Percentiles rank a stretch among this genome's conserved stretches.
Evolutionary conservation across 108 stramenopile species (phyloP).

Genomic region (Cyclostephanos tholiformis): DNA sequence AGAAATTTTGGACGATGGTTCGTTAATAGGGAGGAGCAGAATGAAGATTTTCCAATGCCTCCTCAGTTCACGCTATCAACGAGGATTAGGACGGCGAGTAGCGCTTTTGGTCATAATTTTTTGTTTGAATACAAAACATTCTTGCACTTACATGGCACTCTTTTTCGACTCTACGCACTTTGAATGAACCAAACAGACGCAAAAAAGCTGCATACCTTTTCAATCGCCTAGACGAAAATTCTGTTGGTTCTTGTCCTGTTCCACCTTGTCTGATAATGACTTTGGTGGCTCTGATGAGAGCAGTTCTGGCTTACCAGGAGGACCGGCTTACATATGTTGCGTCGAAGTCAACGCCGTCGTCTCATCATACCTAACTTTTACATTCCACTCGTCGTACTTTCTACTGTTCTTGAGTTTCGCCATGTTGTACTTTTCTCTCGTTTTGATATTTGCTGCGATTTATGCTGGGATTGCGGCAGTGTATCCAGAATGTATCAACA

Average conservation of each 20-base stretch:
- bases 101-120: too few species aligned
- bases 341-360: not conserved
- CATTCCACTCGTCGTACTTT: slow-evolving; percentile 36
- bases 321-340: too few species aligned
- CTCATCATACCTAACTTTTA: not conserved
- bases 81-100: not conserved
- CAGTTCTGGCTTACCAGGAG: too few species aligned
- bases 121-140: too few species aligned
- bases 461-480: slow-evolving; percentile 4
- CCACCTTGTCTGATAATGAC: not conserved
- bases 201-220: not conserved
- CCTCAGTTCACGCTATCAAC: not conserved
- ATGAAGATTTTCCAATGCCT: not conserved
- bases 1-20: too few species aligned
- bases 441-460: slow-evolving; percentile 25
- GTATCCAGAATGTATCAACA: slow-evolving; percentile 23
- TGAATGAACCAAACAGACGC: not conserved
- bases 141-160: too few species aligned
- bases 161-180: not conserved
- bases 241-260: not conserved
- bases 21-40: too few species aligned
- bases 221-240: not conserved
- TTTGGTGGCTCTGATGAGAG: not conserved
- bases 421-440: slow-evolving; percentile 17
- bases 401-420: slow-evolving; percentile 22